Evolutionary conservation across 495 filamentous ascomycete genomes (phyloP), one percentile per base, ranked within the genome.

Genomic region (Filosporella fistucella): DNA sequence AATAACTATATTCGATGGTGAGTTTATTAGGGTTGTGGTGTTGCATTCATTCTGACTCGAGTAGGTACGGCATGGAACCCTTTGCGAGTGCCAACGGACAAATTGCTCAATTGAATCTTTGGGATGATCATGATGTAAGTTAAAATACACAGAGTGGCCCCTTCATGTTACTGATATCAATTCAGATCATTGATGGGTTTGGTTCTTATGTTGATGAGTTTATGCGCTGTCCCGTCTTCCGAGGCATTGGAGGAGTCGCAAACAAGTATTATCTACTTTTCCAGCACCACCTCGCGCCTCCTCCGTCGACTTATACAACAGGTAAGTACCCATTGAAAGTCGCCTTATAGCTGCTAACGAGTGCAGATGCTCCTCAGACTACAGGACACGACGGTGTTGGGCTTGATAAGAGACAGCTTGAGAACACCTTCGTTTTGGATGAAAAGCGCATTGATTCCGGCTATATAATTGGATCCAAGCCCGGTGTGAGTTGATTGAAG

Each of bases 241-340:
- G 84, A 45, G 91, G 91, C 40, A 91, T 97, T 52, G 91, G 91
- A 9, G 88, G 87, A 18, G 78, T 85, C 14, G 85, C 88, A 3
- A 84, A 84, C 67, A 94, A 90, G 61, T 94, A 95, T 66, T 96
- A 96, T 60, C 80, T 90, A 64, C 75, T 97, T 16, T 96, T 97
- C 68, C 91, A 96, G 69, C 91, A 96, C 49, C 91, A 97, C 52
- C 71, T 91, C 21, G 72, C 88, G 13, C 90, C 89, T 13, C 89
- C 89, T 10, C 71, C 75, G 48, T 88, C 84, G 4, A 93, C 90
- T 2, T 95, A 84, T 62, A 93, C 87, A 10, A 88, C 88, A n/a
- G 28, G 21, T 38, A 36, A 11, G 10, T 25, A 13, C 14, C n/a
- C n/a, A n/a, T n/a, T n/a, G n/a, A n/a, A n/a, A n/a, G n/a, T n/a